Percentiles rank a stretch among this genome's conserved stretches.
Evolutionary conservation across 2,329 filamentous ascomycete genomes (phyloP).

Genomic region (Xylaria sp.): DNA sequence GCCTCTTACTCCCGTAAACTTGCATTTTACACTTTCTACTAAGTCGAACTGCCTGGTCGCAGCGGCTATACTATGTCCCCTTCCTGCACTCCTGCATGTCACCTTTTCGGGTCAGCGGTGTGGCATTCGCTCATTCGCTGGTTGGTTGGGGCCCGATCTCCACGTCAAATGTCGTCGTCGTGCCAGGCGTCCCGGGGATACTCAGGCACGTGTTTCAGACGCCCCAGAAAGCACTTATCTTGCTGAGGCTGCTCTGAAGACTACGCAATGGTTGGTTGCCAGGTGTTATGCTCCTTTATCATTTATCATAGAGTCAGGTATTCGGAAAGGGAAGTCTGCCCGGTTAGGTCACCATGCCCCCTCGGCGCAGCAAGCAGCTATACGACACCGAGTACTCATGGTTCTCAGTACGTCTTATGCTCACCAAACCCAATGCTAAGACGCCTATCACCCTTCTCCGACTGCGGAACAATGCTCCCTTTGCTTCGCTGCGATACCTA

Average conservation of each 20-base stretch:
- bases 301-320: constrained; percentile 28
- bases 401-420: constrained; percentile 17
- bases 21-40: constrained; percentile 38
- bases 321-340: constrained; percentile 38
- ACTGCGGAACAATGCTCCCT: constrained; percentile 21
- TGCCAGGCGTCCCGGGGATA: constrained; percentile 41
- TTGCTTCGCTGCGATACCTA: constrained; percentile 9
- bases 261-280: constrained; percentile 41
- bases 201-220: constrained; percentile 46
- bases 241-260: constrained; percentile 36
- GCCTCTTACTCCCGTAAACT: constrained; percentile 24
- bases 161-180: constrained; percentile 42
- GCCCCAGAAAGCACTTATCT: constrained; percentile 31
- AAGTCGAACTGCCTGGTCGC: constrained; percentile 39
- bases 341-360: constrained; percentile 44
- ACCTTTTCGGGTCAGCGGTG: constrained; percentile 45
- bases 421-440: constrained; percentile 31
- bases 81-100: constrained; percentile 45
- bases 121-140: constrained; percentile 49
- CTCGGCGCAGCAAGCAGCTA: constrained; percentile 24
- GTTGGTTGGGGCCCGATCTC: constrained; percentile 45
- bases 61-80: constrained; percentile 39
- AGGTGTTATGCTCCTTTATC: constrained; percentile 30
- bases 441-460: constrained; percentile 29
- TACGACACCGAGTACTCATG: constrained; percentile 16